Percentiles rank a stretch among this genome's conserved stretches.
These are phyloP conservation scores for Pseudogymnoascus sp. DNA, from an alignment of 2,329 filamentous ascomycete species.

Conservation along the genomic window DNA sequence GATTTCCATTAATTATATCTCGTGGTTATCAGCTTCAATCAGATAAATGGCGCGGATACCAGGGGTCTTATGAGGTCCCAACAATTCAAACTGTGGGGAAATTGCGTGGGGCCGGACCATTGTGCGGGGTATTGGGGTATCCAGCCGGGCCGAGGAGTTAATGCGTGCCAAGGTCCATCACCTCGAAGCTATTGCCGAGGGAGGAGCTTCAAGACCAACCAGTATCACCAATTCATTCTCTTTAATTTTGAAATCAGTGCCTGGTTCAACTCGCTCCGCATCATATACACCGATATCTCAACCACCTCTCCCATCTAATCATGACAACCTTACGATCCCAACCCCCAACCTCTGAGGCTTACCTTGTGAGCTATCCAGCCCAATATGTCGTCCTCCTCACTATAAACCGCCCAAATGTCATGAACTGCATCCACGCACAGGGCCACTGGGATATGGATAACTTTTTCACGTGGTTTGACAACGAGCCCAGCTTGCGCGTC, in stretches of 20 bases:
- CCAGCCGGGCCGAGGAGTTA: not conserved
- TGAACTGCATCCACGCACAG: constrained; percentile 38
- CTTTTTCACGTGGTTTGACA: constrained; percentile 54
- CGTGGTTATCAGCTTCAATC: not conserved
- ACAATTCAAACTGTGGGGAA: not conserved
- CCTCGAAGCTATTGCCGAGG: constrained; percentile 1
- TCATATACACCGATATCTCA: not conserved
- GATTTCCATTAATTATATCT: not conserved
- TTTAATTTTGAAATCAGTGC: not conserved
- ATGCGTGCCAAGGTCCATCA: not conserved
- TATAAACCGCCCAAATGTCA: constrained; percentile 43
- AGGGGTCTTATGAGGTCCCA: not conserved
- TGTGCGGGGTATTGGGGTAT: constrained; percentile 4
- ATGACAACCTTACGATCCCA: constrained; percentile 14
- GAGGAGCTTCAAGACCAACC: not conserved
- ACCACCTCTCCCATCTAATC: not conserved
- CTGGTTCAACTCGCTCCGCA: not conserved
- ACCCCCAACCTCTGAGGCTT: constrained; percentile 16
- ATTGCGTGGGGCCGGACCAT: constrained; percentile 1
- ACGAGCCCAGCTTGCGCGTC: constrained; percentile 49
- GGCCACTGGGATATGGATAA: constrained; percentile 33
- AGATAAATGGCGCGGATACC: not conserved
- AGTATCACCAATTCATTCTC: not conserved
- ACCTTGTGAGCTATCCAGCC: constrained; percentile 35
- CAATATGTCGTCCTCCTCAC: constrained; percentile 51